phyloP scores from a whole-genome alignment of 2,329 filamentous ascomycete species.

The Calonectria multiphialidica region DNA sequence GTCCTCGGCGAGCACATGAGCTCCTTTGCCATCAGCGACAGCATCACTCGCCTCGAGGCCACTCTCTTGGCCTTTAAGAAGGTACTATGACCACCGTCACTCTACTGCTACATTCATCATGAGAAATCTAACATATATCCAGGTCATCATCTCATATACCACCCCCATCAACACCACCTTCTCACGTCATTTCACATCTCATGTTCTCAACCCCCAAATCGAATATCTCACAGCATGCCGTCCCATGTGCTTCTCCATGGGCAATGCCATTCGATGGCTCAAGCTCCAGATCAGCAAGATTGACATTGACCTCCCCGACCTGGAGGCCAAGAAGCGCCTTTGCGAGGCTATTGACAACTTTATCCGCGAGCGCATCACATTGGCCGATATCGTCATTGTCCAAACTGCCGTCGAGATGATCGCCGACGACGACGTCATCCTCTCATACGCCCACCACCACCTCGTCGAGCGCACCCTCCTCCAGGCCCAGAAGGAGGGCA shows the following conservation, averaged over 20 bases:
- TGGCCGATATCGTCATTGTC: slow-evolving; percentile 89
- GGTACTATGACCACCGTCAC: slow-evolving; percentile 58
- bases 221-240: slow-evolving; percentile 93
- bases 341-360: slow-evolving; percentile 88
- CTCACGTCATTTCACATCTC: slow-evolving; percentile 89
- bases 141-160: slow-evolving; percentile 94
- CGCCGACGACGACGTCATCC: slow-evolving; percentile 81
- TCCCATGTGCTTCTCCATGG: slow-evolving; percentile 97
- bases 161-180: slow-evolving; percentile 88
- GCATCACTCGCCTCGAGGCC: slow-evolving; percentile 87
- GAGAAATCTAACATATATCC: slow-evolving; percentile 21
- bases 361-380: slow-evolving; percentile 88
- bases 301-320: slow-evolving; percentile 86
- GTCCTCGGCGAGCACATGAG: slow-evolving; percentile 91
- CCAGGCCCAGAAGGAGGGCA: slow-evolving; percentile 76
- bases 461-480: slow-evolving; percentile 88
- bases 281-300: slow-evolving; percentile 94
- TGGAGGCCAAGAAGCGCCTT: slow-evolving; percentile 83
- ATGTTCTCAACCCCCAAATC: slow-evolving; percentile 94
- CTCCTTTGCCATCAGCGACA: slow-evolving; percentile 89
- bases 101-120: background rate
- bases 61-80: slow-evolving; percentile 92
- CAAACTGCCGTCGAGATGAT: slow-evolving; percentile 82
- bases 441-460: slow-evolving; percentile 88
- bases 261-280: slow-evolving; percentile 94